Percentiles rank a stretch among this genome's conserved stretches.
Conservation (phyloP, 1,139 yeast species). For the Suhomyces taliae region DNA sequence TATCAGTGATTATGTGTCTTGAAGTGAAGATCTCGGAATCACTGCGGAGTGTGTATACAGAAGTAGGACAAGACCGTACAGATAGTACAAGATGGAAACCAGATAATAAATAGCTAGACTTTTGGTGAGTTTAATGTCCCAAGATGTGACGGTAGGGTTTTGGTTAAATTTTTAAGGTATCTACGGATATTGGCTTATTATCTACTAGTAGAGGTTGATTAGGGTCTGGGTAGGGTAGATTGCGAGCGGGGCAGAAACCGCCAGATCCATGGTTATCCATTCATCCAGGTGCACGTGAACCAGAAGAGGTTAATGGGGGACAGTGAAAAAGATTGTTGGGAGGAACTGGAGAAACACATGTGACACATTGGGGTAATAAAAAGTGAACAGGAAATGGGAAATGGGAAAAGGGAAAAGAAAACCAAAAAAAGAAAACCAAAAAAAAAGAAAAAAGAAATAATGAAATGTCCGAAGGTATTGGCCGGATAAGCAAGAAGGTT, state of each 20-base stretch:
- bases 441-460: too few relatives aligned
- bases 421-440: too few relatives aligned
- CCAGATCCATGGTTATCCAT: background rate
- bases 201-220: background rate
- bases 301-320: background rate
- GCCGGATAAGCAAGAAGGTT: too few relatives aligned
- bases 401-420: too few relatives aligned
- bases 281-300: conserved; percentile 1
- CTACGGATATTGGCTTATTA: background rate
- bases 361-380: background rate
- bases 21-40: too few relatives aligned
- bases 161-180: background rate
- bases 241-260: background rate
- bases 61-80: too few relatives aligned
- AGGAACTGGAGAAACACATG: background rate
- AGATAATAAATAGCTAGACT: background rate
- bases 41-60: too few relatives aligned
- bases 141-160: background rate
- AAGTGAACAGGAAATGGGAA: background rate
- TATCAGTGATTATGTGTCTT: too few relatives aligned
- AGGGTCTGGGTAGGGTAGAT: background rate
- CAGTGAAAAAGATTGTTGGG: background rate
- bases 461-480: too few relatives aligned
- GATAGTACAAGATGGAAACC: too few relatives aligned
- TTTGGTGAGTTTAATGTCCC: background rate